These are phyloP conservation scores for Amylocystis lapponica DNA, from an alignment of 768 basidiomycete genomes.

Conservation along the genomic window DNA sequence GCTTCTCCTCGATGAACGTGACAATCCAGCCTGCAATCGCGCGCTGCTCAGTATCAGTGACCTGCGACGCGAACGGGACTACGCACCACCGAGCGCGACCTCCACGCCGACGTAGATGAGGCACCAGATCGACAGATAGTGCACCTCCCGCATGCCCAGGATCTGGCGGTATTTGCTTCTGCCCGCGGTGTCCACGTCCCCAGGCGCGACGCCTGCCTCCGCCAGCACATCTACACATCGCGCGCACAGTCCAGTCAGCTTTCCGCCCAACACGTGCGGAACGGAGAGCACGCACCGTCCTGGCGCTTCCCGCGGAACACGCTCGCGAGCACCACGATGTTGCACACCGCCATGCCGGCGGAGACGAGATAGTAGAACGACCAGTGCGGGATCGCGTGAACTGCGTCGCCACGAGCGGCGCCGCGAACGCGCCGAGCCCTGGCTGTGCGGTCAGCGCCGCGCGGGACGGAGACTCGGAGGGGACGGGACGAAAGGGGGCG, in stretches of 20 bases:
- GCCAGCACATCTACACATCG: constrained; percentile 22
- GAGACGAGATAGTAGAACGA: constrained; percentile 39
- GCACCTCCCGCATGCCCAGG: constrained; percentile 28
- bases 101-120: constrained; percentile 41
- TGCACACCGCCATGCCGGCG: constrained; percentile 17
- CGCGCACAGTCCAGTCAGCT: constrained; percentile 5
- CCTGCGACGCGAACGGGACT: not conserved
- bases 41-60: not conserved
- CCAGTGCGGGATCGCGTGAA: constrained; percentile 42
- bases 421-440: constrained; percentile 54
- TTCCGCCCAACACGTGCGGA: not conserved
- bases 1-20: constrained; percentile 35
- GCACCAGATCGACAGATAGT: constrained; percentile 33
- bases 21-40: constrained; percentile 42
- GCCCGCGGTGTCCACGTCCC: too few relatives aligned
- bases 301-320: constrained; percentile 25
- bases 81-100: constrained; percentile 35
- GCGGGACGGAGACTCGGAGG: not conserved
- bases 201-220: constrained; percentile 23
- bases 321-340: constrained; percentile 8
- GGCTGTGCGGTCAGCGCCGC: too few relatives aligned
- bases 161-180: constrained; percentile 30
- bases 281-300: constrained; percentile 28
- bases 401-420: constrained; percentile 51
- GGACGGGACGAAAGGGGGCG: not conserved